phyloP scores from a whole-genome alignment of 2,329 filamentous ascomycete species.

The Cucurbitaria berberidis region DNA sequence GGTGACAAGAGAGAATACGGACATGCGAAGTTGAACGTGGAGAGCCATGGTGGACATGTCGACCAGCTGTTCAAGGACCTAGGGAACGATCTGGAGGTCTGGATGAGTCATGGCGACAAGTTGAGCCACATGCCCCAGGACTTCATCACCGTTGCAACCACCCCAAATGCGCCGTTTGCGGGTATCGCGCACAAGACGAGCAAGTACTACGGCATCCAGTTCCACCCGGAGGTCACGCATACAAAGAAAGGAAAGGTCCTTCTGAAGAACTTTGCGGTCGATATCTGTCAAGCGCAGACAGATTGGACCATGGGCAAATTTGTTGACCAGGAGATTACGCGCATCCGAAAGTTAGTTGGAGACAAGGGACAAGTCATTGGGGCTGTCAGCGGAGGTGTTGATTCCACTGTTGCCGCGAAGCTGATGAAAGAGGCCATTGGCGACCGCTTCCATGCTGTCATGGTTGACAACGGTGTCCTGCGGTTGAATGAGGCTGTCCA shows the following conservation, averaged over 20 bases:
- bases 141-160: slow-evolving; percentile 77
- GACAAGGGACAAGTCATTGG: slow-evolving; percentile 81
- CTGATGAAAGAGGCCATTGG: slow-evolving; percentile 88
- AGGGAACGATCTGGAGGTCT: slow-evolving; percentile 72
- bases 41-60: slow-evolving; percentile 65
- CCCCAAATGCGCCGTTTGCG: slow-evolving; percentile 77
- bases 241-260: slow-evolving; percentile 73
- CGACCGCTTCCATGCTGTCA: slow-evolving; percentile 81
- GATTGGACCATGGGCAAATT: slow-evolving; percentile 91
- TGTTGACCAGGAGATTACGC: slow-evolving; percentile 75
- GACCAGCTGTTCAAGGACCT: slow-evolving; percentile 81
- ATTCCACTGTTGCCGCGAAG: slow-evolving; percentile 84
- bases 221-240: slow-evolving; percentile 85
- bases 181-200: slow-evolving; percentile 75
- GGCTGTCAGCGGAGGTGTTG: slow-evolving; percentile 82
- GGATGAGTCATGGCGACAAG: slow-evolving; percentile 93
- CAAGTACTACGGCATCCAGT: slow-evolving; percentile 82
- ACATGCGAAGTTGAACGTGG: slow-evolving; percentile 69
- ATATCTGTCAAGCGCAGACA: slow-evolving; percentile 76
- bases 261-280: slow-evolving; percentile 81
- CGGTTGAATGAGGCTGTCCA: slow-evolving; percentile 81
- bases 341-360: slow-evolving; percentile 83
- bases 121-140: slow-evolving; percentile 73
- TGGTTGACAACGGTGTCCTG: slow-evolving; percentile 87
- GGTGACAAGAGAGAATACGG: slow-evolving; percentile 75